Evolutionary conservation across 2,329 filamentous ascomycete species (phyloP).

Genomic region (Xylaria multiplex): DNA sequence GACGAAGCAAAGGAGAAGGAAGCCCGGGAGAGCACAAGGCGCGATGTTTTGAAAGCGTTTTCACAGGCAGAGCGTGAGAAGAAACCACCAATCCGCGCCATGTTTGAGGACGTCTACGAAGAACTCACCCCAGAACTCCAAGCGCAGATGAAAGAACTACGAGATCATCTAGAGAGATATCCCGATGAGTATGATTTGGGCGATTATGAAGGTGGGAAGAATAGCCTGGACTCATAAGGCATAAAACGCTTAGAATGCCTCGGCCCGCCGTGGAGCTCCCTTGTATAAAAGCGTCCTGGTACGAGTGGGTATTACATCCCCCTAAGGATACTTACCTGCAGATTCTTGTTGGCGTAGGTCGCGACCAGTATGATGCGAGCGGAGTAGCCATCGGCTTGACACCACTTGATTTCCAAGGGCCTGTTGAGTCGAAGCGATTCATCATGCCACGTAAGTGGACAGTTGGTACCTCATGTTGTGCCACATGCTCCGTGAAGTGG

Average conservation of each 20-base stretch:
- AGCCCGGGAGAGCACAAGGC: slow-evolving; percentile 71
- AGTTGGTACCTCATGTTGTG: slow-evolving; percentile 10
- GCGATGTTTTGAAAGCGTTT: slow-evolving; percentile 85
- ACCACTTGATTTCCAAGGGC: slow-evolving; percentile 13
- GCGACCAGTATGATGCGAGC: slow-evolving; percentile 33
- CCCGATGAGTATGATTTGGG: slow-evolving; percentile 90
- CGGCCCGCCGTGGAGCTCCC: neutral
- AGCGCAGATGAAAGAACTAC: slow-evolving; percentile 79
- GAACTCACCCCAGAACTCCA: slow-evolving; percentile 81
- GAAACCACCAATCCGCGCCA: slow-evolving; percentile 74
- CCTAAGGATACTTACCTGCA: slow-evolving; percentile 13
- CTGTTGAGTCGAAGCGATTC: slow-evolving; percentile 17
- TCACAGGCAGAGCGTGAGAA: slow-evolving; percentile 83
- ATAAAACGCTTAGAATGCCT: neutral
- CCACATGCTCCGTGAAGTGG: neutral
- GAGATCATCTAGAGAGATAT: slow-evolving; percentile 82
- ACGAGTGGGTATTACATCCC: slow-evolving; percentile 19
- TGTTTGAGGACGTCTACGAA: slow-evolving; percentile 93
- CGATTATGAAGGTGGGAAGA: slow-evolving; percentile 78
- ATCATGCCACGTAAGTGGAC: slow-evolving; percentile 35
- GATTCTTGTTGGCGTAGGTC: slow-evolving; percentile 27
- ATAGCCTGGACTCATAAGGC: slow-evolving; percentile 60
- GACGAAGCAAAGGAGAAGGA: slow-evolving; percentile 83
- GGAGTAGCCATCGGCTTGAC: slow-evolving; percentile 19
- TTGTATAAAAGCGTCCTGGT: neutral